Conservation (phyloP, 1,139 yeast species). For the Hyphopichia khmerensis region DNA sequence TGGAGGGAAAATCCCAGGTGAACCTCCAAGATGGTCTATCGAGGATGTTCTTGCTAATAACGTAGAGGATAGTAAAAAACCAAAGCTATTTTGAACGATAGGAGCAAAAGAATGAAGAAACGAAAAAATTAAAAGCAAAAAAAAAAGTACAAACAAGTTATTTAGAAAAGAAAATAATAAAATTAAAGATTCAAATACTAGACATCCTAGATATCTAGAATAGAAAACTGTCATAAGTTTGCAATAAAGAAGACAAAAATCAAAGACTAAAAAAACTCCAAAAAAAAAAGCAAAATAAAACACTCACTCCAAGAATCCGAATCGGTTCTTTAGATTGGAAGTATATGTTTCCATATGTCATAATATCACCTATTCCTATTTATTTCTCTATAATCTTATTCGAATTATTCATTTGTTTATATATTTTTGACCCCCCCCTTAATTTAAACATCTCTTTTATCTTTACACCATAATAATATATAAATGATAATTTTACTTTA, state of each 20-base stretch:
- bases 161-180: too few species aligned
- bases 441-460: not conserved
- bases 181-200: too few species aligned
- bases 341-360: not conserved
- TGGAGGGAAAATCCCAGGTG: constrained; percentile 55
- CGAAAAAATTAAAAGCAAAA: too few species aligned
- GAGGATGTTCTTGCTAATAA: constrained; percentile 75
- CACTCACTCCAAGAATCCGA: too few species aligned
- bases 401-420: not conserved
- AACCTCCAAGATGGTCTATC: constrained; percentile 70
- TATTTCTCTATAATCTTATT: not conserved
- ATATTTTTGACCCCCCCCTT: not conserved
- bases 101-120: too few species aligned
- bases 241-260: too few species aligned
- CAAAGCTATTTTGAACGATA: constrained; percentile 8
- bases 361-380: not conserved
- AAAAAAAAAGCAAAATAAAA: too few species aligned
- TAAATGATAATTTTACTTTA: too few species aligned
- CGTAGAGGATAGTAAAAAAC: constrained; percentile 64
- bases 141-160: too few species aligned
- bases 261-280: too few species aligned
- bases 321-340: not conserved
- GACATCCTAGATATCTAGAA: too few species aligned
- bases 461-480: not conserved
- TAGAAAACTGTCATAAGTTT: too few species aligned